Percentiles rank a stretch among this genome's conserved stretches.
Conservation (phyloP, 2,329 filamentous ascomycete species). For the Stagonosporopsis tanaceti region DNA sequence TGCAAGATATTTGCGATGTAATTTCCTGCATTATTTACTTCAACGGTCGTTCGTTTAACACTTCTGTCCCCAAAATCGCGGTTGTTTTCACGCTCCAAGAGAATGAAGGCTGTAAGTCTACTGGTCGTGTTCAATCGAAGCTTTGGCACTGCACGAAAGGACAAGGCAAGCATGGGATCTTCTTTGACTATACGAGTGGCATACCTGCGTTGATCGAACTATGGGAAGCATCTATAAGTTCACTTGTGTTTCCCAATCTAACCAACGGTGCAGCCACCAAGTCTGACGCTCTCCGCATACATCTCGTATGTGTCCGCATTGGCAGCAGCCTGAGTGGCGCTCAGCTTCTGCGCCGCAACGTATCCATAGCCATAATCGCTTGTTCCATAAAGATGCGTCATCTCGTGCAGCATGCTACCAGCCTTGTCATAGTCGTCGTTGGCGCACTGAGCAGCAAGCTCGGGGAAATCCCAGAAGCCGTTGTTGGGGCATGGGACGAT, state of each 20-base stretch:
- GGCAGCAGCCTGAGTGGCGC: slow-evolving; percentile 9
- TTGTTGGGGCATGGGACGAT: slow-evolving; percentile 23
- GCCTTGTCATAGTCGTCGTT: slow-evolving; percentile 23
- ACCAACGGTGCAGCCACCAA: slow-evolving; percentile 20
- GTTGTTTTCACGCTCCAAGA: too few species aligned
- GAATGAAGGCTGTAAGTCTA: too few species aligned
- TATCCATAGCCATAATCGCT: slow-evolving; percentile 12
- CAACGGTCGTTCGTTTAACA: too few species aligned
- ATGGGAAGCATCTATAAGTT: too few species aligned
- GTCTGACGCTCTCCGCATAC: slow-evolving; percentile 22
- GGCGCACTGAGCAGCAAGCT: slow-evolving; percentile 7
- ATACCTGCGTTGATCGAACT: too few species aligned
- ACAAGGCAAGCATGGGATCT: too few species aligned
- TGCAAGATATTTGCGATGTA: too few species aligned
- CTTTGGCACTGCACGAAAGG: too few species aligned
- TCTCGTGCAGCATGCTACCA: slow-evolving; percentile 17
- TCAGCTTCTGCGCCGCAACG: slow-evolving; percentile 15
- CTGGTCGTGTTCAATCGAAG: too few species aligned
- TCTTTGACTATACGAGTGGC: too few species aligned
- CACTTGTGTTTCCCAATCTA: background rate
- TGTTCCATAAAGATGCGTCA: slow-evolving; percentile 21
- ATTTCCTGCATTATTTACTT: too few species aligned
- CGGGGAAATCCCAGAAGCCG: slow-evolving; percentile 21
- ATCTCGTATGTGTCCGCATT: slow-evolving; percentile 25
- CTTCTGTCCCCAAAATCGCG: too few species aligned